phyloP scores from a whole-genome alignment of 352 stramenopile species.

The Pythium volutum region DNA sequence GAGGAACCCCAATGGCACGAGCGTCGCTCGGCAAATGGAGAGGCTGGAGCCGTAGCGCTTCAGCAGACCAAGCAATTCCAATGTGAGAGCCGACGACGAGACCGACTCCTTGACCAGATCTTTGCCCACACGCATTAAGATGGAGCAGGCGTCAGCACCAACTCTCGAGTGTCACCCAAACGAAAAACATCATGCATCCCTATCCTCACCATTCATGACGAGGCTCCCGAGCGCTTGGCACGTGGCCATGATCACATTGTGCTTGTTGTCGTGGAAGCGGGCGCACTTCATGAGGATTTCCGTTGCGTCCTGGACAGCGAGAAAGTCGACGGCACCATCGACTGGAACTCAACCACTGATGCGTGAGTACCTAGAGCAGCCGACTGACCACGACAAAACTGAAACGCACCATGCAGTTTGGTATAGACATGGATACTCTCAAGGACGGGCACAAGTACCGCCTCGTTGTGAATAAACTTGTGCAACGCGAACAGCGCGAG shows the following conservation, averaged over 20 bases:
- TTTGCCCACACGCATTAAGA: too few species aligned
- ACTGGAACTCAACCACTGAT: slow-evolving; percentile 27
- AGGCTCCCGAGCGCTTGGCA: slow-evolving; percentile 64
- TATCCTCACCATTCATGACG: slow-evolving; percentile 64
- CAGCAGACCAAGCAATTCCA: slow-evolving; percentile 55
- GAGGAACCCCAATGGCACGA: slow-evolving; percentile 63
- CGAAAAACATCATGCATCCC: too few species aligned
- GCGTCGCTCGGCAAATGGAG: slow-evolving; percentile 41
- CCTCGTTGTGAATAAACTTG: slow-evolving; percentile 75
- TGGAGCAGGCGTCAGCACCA: background rate
- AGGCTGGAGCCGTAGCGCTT: slow-evolving; percentile 51
- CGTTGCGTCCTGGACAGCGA: slow-evolving; percentile 45
- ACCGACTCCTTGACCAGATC: slow-evolving; percentile 70
- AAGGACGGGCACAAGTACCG: slow-evolving; percentile 57
- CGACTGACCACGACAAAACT: background rate
- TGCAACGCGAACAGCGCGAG: slow-evolving; percentile 64
- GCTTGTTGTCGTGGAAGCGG: slow-evolving; percentile 78
- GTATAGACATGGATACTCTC: slow-evolving; percentile 68
- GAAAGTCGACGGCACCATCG: slow-evolving; percentile 60
- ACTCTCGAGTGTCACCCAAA: too few species aligned
- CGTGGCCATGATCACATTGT: slow-evolving; percentile 56
- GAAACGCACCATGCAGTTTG: slow-evolving; percentile 56
- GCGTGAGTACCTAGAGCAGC: background rate
- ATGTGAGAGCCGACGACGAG: slow-evolving; percentile 41
- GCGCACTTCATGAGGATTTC: slow-evolving; percentile 73